These are phyloP conservation scores for Aspergillus sp. DNA, from an alignment of 2,329 filamentous ascomycete genomes.

Conservation along the genomic window DNA sequence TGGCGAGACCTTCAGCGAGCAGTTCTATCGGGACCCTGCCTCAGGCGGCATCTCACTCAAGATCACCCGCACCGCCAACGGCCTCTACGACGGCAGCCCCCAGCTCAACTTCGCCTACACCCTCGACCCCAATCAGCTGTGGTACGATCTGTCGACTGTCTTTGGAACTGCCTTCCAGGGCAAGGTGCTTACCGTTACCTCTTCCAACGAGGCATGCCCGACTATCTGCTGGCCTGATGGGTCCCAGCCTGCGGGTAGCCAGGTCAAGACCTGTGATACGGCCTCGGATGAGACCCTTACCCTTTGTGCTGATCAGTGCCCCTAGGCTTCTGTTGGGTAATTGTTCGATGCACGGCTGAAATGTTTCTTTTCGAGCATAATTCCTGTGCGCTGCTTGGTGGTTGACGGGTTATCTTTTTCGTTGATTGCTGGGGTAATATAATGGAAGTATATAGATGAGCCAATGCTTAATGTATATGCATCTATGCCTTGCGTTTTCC, in stretches of 20 bases:
- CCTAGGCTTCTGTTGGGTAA: neutral
- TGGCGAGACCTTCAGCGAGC: slow-evolving; percentile 36
- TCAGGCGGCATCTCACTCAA: slow-evolving; percentile 46
- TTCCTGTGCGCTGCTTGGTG: neutral
- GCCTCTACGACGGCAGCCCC: slow-evolving; percentile 36
- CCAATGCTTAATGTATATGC: neutral
- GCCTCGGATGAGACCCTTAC: slow-evolving; percentile 29
- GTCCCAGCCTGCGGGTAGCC: slow-evolving; percentile 29
- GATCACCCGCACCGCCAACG: slow-evolving; percentile 37
- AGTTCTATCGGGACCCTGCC: slow-evolving; percentile 33
- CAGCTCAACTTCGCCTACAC: slow-evolving; percentile 46
- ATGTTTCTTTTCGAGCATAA: neutral
- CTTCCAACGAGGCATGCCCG: slow-evolving; percentile 25
- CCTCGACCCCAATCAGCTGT: slow-evolving; percentile 36
- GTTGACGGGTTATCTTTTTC: neutral
- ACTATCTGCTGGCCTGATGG: slow-evolving; percentile 35
- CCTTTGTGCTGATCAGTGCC: slow-evolving; percentile 29
- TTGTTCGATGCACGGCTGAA: neutral
- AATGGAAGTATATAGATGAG: neutral
- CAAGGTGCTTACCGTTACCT: slow-evolving; percentile 23
- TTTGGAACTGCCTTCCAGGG: slow-evolving; percentile 44
- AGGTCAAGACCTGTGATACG: slow-evolving; percentile 30
- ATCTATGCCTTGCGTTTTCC: neutral
- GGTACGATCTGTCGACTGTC: slow-evolving; percentile 46
- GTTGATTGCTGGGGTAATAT: neutral